A percentile compares a stretch with the other conserved stretches of the same genome.
phyloP scores from a whole-genome alignment of 495 filamentous ascomycete genomes.

The Penicillium lividum region DNA sequence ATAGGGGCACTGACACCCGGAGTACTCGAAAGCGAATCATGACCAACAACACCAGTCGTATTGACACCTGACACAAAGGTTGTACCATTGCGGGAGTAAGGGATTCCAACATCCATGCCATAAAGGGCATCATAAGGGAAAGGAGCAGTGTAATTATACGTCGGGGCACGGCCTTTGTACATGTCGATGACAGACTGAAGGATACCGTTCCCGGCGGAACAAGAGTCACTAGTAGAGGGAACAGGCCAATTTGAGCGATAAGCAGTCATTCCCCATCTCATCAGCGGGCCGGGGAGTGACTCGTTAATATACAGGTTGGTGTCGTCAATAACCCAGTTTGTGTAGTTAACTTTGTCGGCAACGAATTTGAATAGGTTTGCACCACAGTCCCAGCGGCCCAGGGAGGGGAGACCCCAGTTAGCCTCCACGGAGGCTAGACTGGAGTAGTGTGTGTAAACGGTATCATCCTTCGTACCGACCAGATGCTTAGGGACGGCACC shows the following conservation, averaged over 20 bases:
- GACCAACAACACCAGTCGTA: constrained; percentile 2
- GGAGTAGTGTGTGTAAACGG: constrained; percentile 70
- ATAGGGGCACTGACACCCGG: background rate
- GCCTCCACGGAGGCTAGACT: constrained; percentile 59
- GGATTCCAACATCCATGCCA: constrained; percentile 26
- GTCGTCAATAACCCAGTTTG: constrained; percentile 45
- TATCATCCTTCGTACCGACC: constrained; percentile 58
- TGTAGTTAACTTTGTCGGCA: constrained; percentile 54
- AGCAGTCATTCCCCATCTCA: constrained; percentile 25
- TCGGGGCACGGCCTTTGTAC: constrained; percentile 29
- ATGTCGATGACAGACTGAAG: constrained; percentile 37
- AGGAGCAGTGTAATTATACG: constrained; percentile 41
- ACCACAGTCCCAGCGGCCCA: constrained; percentile 68
- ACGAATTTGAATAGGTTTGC: constrained; percentile 64
- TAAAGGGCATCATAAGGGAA: constrained; percentile 38
- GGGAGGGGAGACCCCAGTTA: constrained; percentile 65
- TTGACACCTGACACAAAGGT: constrained; percentile 17
- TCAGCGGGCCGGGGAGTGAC: constrained; percentile 45
- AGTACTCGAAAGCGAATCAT: constrained; percentile 1
- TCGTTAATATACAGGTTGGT: constrained; percentile 42
- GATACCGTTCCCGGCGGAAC: constrained; percentile 42
- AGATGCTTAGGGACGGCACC: constrained; percentile 56
- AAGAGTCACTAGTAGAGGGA: constrained; percentile 36
- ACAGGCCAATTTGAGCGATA: constrained; percentile 38
- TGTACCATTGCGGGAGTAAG: constrained; percentile 14